Evolutionary conservation across 345 rosid genomes (phyloP).

Genomic region (Lagerstroemia speciosa): DNA sequence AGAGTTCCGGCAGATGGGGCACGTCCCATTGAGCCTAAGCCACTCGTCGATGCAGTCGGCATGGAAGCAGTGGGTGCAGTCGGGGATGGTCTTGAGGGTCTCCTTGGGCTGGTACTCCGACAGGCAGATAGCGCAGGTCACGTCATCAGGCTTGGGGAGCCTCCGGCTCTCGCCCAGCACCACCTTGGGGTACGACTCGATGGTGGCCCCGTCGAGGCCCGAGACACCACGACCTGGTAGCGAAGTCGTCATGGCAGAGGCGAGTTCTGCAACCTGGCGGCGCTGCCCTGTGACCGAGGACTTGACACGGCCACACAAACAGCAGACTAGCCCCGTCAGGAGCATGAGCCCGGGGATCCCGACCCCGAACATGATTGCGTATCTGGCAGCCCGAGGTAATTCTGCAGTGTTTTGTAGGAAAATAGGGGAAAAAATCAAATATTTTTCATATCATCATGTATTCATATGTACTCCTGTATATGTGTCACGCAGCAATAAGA

Average conservation of each 20-base stretch:
- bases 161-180: constrained; percentile 34
- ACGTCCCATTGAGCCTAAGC: constrained; percentile 16
- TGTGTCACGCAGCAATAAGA: background rate
- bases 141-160: constrained; percentile 32
- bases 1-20: constrained; percentile 16
- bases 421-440: no score
- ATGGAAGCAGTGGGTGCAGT: constrained; percentile 22
- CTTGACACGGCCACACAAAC: constrained; percentile 27
- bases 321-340: constrained; percentile 27
- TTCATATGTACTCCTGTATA: no score
- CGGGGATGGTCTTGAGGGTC: constrained; percentile 30
- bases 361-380: constrained; percentile 39
- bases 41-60: constrained; percentile 15
- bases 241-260: constrained; percentile 12
- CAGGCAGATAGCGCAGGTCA: constrained; percentile 34
- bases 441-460: no score
- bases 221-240: constrained; percentile 5
- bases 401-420: constrained; percentile 14
- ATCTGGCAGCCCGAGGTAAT: constrained; percentile 32
- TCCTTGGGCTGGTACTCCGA: constrained; percentile 31
- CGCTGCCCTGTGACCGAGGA: constrained; percentile 12
- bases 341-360: constrained; percentile 47
- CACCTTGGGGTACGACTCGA: constrained; percentile 54
- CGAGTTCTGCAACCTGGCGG: constrained; percentile 11
- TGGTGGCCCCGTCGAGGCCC: constrained; percentile 39